Evolutionary conservation across 140 eudicot species (phyloP), one percentile per base, ranked within the genome.

Genomic region (Stevia rebaudiana): DNA sequence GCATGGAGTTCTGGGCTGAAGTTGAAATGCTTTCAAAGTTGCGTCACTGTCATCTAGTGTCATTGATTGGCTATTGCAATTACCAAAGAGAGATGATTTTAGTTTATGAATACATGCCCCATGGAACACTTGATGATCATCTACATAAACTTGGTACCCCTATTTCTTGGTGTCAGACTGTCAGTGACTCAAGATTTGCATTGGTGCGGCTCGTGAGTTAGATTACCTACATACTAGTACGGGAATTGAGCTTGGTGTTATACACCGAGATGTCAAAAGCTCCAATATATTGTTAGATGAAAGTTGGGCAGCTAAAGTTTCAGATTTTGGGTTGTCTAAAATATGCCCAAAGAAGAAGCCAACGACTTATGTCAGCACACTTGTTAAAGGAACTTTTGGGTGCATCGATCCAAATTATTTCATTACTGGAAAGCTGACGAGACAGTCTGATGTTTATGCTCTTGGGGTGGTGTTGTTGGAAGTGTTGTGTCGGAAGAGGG

Each of bases 261-360:
- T 51, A 51, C 58, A 51, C 7, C 58, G 35, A 22, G 58, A 51
- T 19, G 33, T 51, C 15, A 51, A 51, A 25, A 51, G 58, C 58
- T 23, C 58, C 1, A 22, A 51, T 23, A 51, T 51, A 3, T 51
- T 51, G 58, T 51, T 51, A 11, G 35, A 23, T 11, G 17, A 51
- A 51, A 11, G 10, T n/a, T 22, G 58, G 58, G 58, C 8, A 2
- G 58, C 36, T 22, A 51, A 51, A 51, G 35, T 51, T 51, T 22
- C 58, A 0, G 58, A 51, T 4, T 51, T 51, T 5, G 58, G 58
- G 22, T 23, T 51, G 17, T 22, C 58, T 51, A 51, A 8, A 51
- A 8, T 22, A 51, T 3, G 35, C 58, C 35, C 36, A 23, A 22
- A 0, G 36, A 22, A 51, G 11, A 15, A 51, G 17, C 16, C 35